phyloP scores from a whole-genome alignment of 2,329 filamentous ascomycete genomes.

The Pestalotiopsis sp. region DNA sequence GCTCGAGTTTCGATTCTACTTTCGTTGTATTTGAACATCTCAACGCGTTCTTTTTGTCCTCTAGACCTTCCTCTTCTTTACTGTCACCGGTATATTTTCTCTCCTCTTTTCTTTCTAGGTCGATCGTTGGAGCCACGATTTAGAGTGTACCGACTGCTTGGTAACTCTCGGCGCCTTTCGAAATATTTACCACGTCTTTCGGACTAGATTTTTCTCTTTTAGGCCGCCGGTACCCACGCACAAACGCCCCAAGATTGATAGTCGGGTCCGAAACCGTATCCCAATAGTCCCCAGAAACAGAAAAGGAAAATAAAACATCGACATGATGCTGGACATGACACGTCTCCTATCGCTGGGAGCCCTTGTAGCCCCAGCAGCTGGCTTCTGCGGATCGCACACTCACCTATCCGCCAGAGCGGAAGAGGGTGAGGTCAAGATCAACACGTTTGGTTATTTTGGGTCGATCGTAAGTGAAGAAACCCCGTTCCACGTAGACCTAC shows the following conservation, averaged over 20 bases:
- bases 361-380: constrained; percentile 27
- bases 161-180: background rate
- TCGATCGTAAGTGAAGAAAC: constrained; percentile 15
- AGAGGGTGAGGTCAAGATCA: constrained; percentile 31
- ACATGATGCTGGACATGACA: constrained; percentile 22
- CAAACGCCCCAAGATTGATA: too few relatives aligned
- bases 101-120: background rate
- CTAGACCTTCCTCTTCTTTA: background rate
- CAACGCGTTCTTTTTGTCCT: background rate
- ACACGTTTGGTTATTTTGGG: constrained; percentile 35
- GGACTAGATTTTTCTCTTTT: background rate
- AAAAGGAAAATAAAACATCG: background rate
- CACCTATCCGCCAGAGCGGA: constrained; percentile 29
- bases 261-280: background rate
- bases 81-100: background rate
- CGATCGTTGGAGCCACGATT: too few relatives aligned
- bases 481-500: too few relatives aligned
- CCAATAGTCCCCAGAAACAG: background rate
- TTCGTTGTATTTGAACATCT: constrained; percentile 4
- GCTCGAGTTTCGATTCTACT: constrained; percentile 12
- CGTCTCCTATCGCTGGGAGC: constrained; percentile 27
- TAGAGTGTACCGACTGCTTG: too few relatives aligned
- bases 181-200: background rate
- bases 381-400: constrained; percentile 33
- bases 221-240: background rate